Evolutionary conservation across 2,329 filamentous ascomycete species (phyloP), one percentile per base, ranked within the genome.

Genomic region (Botryosphaeria dothidea): DNA sequence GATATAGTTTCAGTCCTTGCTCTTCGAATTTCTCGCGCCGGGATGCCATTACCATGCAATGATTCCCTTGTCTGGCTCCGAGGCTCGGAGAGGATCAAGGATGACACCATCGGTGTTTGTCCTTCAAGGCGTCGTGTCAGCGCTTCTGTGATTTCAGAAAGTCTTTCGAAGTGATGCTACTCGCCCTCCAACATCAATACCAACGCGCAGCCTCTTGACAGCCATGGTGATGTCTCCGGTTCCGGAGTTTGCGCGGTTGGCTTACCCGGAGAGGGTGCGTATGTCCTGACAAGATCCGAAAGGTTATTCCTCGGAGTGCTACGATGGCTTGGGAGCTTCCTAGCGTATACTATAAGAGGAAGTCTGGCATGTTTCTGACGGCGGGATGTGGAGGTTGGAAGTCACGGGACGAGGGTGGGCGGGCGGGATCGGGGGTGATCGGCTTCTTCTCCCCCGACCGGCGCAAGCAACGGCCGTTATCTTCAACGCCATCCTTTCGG

Each of bases 101-200:
- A 75, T 69, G 4, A 71, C 73, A 9, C 71, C 72, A 65, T 77
- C 75, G 11, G 74, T 80, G 67, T 79, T 79, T 36, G 75, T 79
- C n/a, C 54, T 58, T 9, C 8, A 13, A 3, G 25, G 11, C 9
- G 5, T 3, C 8, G 9, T 17, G n/a, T 64, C 21, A 64, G 38
- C 23, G 13, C 29, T 17, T 9, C 29, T 3, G 13, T 25, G 3
- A 11, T n/a, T 27, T 9, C 9, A 17, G 3, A 3, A 15, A 56
- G 17, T 8, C 25, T 23, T 4, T 15, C 2, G 21, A 25, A 17
- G 11, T 31, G 15, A 34, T 21, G n/a, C 7, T 7, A 65, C 62
- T 51, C 23, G 60, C 62, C 78, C 77, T 6, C 77, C 77, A 13
- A 79, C 77, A 65, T 79, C 77, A 6, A 77, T 70, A 9, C 75